Evolutionary conservation across 208 protist genomes (phyloP).

Genomic region (Leishmania arabica): DNA sequence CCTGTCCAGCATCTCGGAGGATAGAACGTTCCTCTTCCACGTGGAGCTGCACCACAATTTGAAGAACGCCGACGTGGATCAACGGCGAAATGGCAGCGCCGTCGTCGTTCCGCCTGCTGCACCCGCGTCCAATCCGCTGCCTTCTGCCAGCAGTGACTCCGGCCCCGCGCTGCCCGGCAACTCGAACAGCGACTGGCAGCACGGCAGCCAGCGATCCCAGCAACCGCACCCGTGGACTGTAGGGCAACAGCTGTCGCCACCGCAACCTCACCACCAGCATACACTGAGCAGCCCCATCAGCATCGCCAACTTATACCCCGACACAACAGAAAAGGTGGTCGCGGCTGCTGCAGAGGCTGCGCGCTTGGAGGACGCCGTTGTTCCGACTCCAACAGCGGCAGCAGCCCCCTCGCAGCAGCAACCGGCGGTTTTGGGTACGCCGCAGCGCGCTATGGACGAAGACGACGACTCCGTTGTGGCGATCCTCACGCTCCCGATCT

Average conservation of each 20-base stretch:
- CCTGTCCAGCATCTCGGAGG: not conserved
- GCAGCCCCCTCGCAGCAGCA: not conserved
- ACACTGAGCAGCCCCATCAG: not conserved
- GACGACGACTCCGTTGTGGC: conserved; percentile 26
- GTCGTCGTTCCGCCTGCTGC: not conserved
- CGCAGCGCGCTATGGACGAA: not conserved
- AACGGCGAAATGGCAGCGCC: not conserved
- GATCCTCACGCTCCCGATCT: conserved; percentile 23
- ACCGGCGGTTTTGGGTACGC: not conserved
- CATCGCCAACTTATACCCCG: not conserved
- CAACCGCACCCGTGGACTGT: not conserved
- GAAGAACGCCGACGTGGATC: not conserved
- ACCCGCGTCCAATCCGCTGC: not conserved
- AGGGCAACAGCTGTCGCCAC: not conserved
- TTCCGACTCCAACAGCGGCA: not conserved
- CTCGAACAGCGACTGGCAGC: conserved; percentile 19
- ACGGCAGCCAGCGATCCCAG: not conserved
- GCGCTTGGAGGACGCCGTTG: not conserved
- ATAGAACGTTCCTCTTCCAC: not conserved
- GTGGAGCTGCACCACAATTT: not conserved
- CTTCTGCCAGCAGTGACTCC: conserved; percentile 10
- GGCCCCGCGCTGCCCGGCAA: conserved; percentile 10
- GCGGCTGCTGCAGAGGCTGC: not conserved
- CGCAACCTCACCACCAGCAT: conserved; percentile 1
- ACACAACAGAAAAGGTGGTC: not conserved